Conservation (phyloP, 257 asterid genomes). For the Solanum stenotomum region DNA sequence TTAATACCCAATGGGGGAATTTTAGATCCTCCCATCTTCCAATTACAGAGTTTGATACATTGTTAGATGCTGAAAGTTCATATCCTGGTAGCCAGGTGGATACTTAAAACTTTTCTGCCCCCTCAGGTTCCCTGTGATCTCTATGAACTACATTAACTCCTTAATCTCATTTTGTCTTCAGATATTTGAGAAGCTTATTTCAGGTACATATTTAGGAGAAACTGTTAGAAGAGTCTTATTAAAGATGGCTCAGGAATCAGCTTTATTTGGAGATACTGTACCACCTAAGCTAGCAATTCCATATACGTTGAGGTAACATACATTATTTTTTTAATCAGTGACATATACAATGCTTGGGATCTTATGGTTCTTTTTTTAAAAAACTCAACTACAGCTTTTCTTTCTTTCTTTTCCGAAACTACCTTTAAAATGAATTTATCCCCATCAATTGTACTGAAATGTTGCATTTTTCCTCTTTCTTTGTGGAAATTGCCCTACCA, state of each 20-base stretch:
- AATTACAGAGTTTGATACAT: slow-evolving; percentile 50
- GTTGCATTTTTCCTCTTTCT: background rate
- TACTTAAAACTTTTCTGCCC: background rate
- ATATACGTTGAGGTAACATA: slow-evolving; percentile 39
- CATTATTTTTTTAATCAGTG: background rate
- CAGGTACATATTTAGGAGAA: slow-evolving; percentile 76
- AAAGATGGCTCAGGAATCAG: slow-evolving; percentile 56
- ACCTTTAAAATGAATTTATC: background rate
- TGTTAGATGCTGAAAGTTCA: slow-evolving; percentile 45
- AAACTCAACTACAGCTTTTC: background rate
- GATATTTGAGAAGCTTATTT: slow-evolving; percentile 72
- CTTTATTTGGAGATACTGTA: slow-evolving; percentile 48
- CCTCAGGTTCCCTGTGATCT: background rate
- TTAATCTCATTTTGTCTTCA: slow-evolving; percentile 20
- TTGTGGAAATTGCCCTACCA: background rate
- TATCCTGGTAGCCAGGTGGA: slow-evolving; percentile 46
- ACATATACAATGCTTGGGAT: background rate
- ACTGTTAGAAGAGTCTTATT: slow-evolving; percentile 59
- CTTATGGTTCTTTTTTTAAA: background rate
- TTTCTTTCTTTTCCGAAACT: background rate
- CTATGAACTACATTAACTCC: background rate
- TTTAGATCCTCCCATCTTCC: slow-evolving; percentile 62
- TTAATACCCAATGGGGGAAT: slow-evolving; percentile 65
- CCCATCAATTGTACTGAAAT: background rate
- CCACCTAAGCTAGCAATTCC: slow-evolving; percentile 56